Evolutionary conservation across 495 filamentous ascomycete species (phyloP).

Genomic region (Apodospora peruviana): DNA sequence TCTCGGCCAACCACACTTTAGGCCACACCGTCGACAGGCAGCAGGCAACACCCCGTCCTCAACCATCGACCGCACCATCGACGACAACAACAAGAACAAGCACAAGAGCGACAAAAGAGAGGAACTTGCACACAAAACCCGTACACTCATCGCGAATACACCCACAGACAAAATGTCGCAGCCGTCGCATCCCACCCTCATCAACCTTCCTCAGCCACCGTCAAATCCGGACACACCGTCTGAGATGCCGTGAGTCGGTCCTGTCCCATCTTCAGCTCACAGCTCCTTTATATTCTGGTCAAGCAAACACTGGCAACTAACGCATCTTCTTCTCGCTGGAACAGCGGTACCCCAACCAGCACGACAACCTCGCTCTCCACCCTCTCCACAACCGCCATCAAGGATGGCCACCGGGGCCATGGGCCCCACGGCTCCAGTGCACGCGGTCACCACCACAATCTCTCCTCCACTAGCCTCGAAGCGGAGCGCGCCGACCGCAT

Average conservation of each 20-base stretch:
- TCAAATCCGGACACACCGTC: constrained; percentile 85
- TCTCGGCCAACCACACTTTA: too few relatives aligned
- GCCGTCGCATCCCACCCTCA: constrained; percentile 54
- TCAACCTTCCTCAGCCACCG: constrained; percentile 79
- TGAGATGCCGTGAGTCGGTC: constrained; percentile 72
- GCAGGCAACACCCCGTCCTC: not conserved
- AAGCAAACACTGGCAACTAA: too few relatives aligned
- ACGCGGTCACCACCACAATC: constrained; percentile 52
- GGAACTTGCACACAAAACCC: not conserved
- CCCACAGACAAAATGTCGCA: not conserved
- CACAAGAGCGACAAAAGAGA: not conserved
- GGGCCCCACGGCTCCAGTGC: constrained; percentile 42
- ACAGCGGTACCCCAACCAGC: constrained; percentile 85
- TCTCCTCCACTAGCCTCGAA: constrained; percentile 66
- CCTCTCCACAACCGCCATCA: constrained; percentile 86
- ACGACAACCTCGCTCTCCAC: constrained; percentile 80
- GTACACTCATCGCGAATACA: not conserved
- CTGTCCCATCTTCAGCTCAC: not conserved
- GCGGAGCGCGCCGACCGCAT: constrained; percentile 92
- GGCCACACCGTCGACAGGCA: too few relatives aligned
- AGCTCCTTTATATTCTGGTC: too few relatives aligned
- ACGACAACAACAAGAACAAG: too few relatives aligned
- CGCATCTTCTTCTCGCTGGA: constrained; percentile 3
- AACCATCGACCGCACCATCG: not conserved
- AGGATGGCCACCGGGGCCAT: constrained; percentile 84